Evolutionary conservation across 352 stramenopile species (phyloP), one percentile per base, ranked within the genome.

Genomic region (Phytopythium chamaehyphon): DNA sequence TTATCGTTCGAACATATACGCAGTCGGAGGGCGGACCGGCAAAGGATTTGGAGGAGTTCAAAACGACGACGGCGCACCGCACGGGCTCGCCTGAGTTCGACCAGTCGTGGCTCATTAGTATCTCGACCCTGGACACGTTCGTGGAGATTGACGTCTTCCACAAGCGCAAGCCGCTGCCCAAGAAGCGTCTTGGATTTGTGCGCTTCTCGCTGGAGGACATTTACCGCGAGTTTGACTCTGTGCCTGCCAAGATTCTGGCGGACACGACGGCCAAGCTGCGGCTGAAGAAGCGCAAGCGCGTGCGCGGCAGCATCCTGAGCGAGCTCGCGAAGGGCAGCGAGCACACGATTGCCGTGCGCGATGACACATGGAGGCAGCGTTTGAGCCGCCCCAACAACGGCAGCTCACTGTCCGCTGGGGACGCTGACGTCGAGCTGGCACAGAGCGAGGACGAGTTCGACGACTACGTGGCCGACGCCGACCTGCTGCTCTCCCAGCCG

Each of bases 161-260:
- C 61, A 95, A 95, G 58, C 82, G 84, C 31, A 91, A 91, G 62
- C 84, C 84, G n/a, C 36, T 93, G 31, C 72, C 78, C 26, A 89
- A 90, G 54, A 95, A 95, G 54, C 62, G 66, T 6, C 65, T 95
- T 10, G 84, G 84, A 5, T 83, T 67, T 51, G 57, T 93, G 39
- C 68, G 72, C 5, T 78, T 92, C 39, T 90, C 82, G 19, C 76
- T 93, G 48, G 78, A 95, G 39, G 78, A 95, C n/a, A 88, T 95
- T 31, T 93, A 90, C 54, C 78, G 79, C 35, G 72, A 93, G 28
- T 95, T 92, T 46, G 69, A 90, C 15, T 59, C 76, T 2, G 70
- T 95, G 26, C 82, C 84, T 8, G 73, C 72, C 12, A 87, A 90
- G 55, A 61, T 93, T 15, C 62, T 93, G 37, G 40, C 70, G 22